Evolutionary conservation across 306 rosid species (phyloP).

Genomic region (Prunus padus): DNA sequence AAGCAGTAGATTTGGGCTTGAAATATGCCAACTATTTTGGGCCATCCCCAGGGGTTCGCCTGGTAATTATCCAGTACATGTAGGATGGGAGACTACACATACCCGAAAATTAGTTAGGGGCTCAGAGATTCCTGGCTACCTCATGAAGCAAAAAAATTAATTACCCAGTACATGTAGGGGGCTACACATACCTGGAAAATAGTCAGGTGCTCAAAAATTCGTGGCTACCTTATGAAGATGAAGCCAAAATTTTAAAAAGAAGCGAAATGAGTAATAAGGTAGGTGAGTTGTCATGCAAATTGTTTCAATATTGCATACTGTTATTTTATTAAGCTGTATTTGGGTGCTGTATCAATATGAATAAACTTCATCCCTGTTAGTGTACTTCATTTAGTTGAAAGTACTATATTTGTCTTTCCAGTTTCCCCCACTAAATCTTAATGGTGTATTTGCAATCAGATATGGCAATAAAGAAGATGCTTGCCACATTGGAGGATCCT

Average conservation of each 20-base stretch:
- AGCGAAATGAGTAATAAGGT: background rate
- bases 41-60: too few relatives aligned
- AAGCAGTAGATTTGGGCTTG: background rate
- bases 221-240: background rate
- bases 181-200: too few relatives aligned
- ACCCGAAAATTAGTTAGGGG: too few relatives aligned
- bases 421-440: slow-evolving; percentile 17
- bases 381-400: slow-evolving; percentile 13
- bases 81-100: too few relatives aligned
- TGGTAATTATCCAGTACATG: too few relatives aligned
- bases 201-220: background rate
- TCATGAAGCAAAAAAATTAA: too few relatives aligned
- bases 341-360: background rate
- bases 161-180: too few relatives aligned
- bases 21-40: background rate
- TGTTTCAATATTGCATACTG: background rate
- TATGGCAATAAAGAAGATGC: slow-evolving; percentile 90
- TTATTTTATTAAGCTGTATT: background rate
- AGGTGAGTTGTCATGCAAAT: background rate
- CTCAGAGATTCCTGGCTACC: too few relatives aligned
- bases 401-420: slow-evolving; percentile 10
- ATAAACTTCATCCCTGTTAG: background rate
- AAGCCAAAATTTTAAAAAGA: too few relatives aligned
- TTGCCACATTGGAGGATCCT: slow-evolving; percentile 89
- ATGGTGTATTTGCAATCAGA: slow-evolving; percentile 46